Percentiles rank a stretch among this genome's conserved stretches.
Conservation (phyloP, 1,284 basidiomycete species). For the Cryptococcus jaspeensis region DNA sequence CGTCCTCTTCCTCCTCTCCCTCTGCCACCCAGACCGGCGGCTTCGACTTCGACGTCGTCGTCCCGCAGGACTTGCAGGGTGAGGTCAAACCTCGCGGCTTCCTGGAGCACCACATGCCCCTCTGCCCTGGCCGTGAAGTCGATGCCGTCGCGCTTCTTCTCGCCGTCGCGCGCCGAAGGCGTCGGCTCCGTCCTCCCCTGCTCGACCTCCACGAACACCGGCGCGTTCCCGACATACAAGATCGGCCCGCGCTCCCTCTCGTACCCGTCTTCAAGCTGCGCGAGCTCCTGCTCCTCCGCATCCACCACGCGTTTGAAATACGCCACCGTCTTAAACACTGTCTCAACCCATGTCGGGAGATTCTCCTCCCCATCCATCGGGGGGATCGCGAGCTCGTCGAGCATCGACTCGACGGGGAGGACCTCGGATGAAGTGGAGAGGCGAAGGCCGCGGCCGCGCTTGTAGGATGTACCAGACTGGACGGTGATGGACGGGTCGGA, state of each 20-base stretch:
- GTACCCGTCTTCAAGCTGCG: conserved; percentile 7
- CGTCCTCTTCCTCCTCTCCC: conserved; percentile 3
- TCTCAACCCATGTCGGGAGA: conserved; percentile 36
- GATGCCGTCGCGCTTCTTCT: conserved; percentile 7
- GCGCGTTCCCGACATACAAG: conserved; percentile 43
- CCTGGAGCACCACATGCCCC: conserved; percentile 40
- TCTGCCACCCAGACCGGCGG: conserved; percentile 10
- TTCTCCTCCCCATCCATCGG: conserved; percentile 26
- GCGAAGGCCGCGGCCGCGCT: conserved; percentile 35
- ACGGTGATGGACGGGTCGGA: conserved; percentile 30
- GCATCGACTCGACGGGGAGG: conserved; percentile 17
- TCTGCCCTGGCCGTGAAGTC: conserved; percentile 38
- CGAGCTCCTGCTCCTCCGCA: conserved; percentile 14
- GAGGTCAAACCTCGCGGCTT: conserved; percentile 46
- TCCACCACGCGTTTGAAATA: conserved; percentile 30
- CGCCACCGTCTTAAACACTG: conserved; percentile 38
- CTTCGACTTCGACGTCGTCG: conserved; percentile 38
- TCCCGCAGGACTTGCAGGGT: conserved; percentile 42
- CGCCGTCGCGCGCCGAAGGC: conserved; percentile 11
- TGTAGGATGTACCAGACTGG: conserved; percentile 33
- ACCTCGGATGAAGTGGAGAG: conserved; percentile 37
- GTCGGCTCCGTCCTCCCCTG: conserved; percentile 17
- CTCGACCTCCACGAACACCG: conserved; percentile 38
- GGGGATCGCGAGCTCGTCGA: conserved; percentile 24
- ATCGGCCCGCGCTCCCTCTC: conserved; percentile 22